Conservation (phyloP, 2,329 filamentous ascomycete genomes). For the Rhynchosporium graminicola region DNA sequence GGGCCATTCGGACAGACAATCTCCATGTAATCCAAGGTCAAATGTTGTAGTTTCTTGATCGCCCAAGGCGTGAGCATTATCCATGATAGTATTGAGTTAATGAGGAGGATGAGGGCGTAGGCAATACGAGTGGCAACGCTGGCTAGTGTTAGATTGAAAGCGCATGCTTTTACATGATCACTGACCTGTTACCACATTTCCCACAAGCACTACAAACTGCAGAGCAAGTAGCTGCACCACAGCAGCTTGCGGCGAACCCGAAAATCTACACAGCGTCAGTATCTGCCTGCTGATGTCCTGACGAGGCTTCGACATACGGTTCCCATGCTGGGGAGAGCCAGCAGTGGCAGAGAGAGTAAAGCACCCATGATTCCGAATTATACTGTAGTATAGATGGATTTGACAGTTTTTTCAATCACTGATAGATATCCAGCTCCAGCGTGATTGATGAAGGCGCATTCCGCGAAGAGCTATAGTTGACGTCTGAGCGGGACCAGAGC, state of each 20-base stretch:
- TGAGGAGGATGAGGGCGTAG: constrained; percentile 88
- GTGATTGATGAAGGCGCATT: constrained; percentile 18
- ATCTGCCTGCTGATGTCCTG: constrained; percentile 6
- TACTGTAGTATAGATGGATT: constrained; percentile 13
- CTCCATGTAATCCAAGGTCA: constrained; percentile 93
- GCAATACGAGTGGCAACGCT: constrained; percentile 96
- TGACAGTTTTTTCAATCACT: constrained; percentile 12
- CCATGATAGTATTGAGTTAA: constrained; percentile 98
- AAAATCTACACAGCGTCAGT: constrained; percentile 56
- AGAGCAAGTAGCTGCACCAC: constrained; percentile 93
- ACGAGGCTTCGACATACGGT: constrained; percentile 64
- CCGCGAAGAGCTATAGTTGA: constrained; percentile 4
- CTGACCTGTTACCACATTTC: constrained; percentile 91
- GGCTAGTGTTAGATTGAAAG: constrained; percentile 23
- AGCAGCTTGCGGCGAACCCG: constrained; percentile 85
- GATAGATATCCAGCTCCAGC: constrained; percentile 6
- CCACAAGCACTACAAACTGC: constrained; percentile 94
- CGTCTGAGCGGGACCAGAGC: constrained; percentile 11
- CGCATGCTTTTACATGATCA: constrained; percentile 8
- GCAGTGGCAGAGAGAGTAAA: constrained; percentile 81
- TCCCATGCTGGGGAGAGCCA: constrained; percentile 83
- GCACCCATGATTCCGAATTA: constrained; percentile 70
- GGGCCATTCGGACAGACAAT: constrained; percentile 88
- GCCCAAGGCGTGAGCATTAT: constrained; percentile 99
- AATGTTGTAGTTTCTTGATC: constrained; percentile 88